phyloP scores from a whole-genome alignment of 495 filamentous ascomycete genomes.

The Tuber umbilicatum region DNA sequence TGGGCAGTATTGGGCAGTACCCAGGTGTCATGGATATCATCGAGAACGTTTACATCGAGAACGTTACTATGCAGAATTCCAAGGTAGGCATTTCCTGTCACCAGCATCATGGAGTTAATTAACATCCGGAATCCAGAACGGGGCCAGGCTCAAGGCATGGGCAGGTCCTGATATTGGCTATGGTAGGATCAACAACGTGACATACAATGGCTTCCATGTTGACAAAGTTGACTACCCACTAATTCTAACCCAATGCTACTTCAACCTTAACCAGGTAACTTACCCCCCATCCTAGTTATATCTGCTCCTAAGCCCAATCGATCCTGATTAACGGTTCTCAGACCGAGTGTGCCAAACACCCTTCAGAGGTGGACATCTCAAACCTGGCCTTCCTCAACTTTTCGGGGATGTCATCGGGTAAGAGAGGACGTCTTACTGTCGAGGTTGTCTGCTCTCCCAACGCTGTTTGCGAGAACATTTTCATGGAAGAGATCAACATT shows the following conservation, averaged over 20 bases:
- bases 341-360: slow-evolving; percentile 48
- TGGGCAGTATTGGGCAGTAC: slow-evolving; percentile 56
- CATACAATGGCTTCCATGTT: slow-evolving; percentile 53
- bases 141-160: slow-evolving; percentile 55
- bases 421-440: slow-evolving; percentile 48
- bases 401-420: slow-evolving; percentile 51
- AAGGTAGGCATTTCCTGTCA: slow-evolving; percentile 16
- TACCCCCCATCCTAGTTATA: neutral
- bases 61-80: slow-evolving; percentile 53
- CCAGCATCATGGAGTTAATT: neutral
- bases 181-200: slow-evolving; percentile 55
- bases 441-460: slow-evolving; percentile 51
- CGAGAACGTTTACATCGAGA: slow-evolving; percentile 52
- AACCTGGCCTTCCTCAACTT: slow-evolving; percentile 54
- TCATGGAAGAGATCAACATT: slow-evolving; percentile 50
- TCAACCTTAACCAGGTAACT: slow-evolving; percentile 49
- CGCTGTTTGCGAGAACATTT: slow-evolving; percentile 52
- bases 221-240: slow-evolving; percentile 52
- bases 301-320: neutral
- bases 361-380: slow-evolving; percentile 52
- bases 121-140: slow-evolving; percentile 43
- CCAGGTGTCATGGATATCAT: slow-evolving; percentile 51
- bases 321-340: slow-evolving; percentile 29
- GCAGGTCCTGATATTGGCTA: slow-evolving; percentile 51
- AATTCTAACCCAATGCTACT: slow-evolving; percentile 56